Conservation (phyloP, 2,329 filamentous ascomycete species). For the Podosphaera fusca region DNA sequence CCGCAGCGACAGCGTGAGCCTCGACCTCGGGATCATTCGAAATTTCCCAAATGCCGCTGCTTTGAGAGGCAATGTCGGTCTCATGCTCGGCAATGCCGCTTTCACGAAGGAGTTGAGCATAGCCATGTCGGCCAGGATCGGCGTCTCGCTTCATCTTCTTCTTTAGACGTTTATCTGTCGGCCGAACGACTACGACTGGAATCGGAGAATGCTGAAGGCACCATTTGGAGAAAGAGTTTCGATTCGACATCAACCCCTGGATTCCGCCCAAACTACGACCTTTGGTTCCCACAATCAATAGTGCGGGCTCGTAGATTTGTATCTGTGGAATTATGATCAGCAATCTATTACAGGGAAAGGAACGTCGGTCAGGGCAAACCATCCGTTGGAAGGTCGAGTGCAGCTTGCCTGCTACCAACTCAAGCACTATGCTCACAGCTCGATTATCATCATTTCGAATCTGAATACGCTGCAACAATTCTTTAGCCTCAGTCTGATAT, state of each 20-base stretch:
- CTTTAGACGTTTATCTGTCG: conserved; percentile 44
- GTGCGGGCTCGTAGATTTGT: conserved; percentile 48
- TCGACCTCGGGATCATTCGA: conserved; percentile 29
- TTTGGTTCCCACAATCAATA: conserved; percentile 47
- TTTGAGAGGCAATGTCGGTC: conserved; percentile 10
- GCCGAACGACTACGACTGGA: conserved; percentile 50
- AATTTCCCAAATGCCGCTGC: conserved; percentile 9
- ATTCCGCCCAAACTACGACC: conserved; percentile 47
- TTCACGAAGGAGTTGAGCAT: conserved; percentile 40
- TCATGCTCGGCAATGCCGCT: conserved; percentile 20
- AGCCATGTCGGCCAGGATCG: conserved; percentile 38
- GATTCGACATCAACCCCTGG: conserved; percentile 41
- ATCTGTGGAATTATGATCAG: conserved; percentile 25
- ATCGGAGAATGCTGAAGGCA: conserved; percentile 53
- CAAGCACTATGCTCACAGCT: conserved; percentile 47
- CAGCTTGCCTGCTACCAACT: conserved; percentile 48
- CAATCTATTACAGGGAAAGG: neutral
- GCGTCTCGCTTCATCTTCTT: conserved; percentile 46
- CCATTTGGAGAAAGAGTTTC: conserved; percentile 44
- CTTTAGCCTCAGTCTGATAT: conserved; percentile 41
- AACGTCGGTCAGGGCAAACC: conserved; percentile 22
- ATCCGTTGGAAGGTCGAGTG: conserved; percentile 52
- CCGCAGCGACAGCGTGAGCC: conserved; percentile 39
- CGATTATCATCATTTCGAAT: conserved; percentile 47
- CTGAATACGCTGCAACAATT: conserved; percentile 41